Evolutionary conservation across 1,284 basidiomycete species (phyloP), one percentile per base, ranked within the genome.

Genomic region (Ustilago shanxiensis): DNA sequence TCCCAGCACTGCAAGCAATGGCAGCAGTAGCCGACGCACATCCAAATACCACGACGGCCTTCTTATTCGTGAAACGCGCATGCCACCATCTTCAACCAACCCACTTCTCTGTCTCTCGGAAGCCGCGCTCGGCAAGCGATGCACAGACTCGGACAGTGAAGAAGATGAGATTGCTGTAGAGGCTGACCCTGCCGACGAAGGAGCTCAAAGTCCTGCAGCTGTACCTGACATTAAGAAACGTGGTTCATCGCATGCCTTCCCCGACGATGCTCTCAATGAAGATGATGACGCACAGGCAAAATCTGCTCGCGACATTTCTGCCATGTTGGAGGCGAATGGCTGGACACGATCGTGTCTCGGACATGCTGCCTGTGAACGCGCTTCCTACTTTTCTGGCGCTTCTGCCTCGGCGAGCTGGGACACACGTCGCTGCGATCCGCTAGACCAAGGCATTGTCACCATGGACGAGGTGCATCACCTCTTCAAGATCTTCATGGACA

Each of bases 21-120:
- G 54, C 28, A 76, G 68, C 59, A 54, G 68, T 55, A 54, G 31
- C 20, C 60, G 68, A 22, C 73, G 73, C 31, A 76, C 73, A 0
- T 76, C 73, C 52, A 76, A 71, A 45, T 76, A 76, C 39, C 73
- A 76, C 39, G 73, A 76, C 44, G 73, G 73, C 24, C 73, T 71
- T 33, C 49, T 76, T 47, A 76, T 76, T 37, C 73, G 73, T 13
- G 73, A 76, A 56, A 67, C 73, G 1, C 63, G 52, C 29, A 76
- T 76, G 73, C 73, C 73, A 13, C 73, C 73, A 26, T 76, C 73
- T 0, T 76, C 73, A 8, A 76, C 73, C 55, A 76, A 76, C 26
- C 73, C 73, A 7, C 73, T 76, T 24, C 65, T 76, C 33, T 76
- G 73, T 50, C 68, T 76, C 35, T 76, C 73, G 9, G 73, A 76